Conservation (phyloP, 345 rosid genomes). For the Melastoma malabathricum region DNA sequence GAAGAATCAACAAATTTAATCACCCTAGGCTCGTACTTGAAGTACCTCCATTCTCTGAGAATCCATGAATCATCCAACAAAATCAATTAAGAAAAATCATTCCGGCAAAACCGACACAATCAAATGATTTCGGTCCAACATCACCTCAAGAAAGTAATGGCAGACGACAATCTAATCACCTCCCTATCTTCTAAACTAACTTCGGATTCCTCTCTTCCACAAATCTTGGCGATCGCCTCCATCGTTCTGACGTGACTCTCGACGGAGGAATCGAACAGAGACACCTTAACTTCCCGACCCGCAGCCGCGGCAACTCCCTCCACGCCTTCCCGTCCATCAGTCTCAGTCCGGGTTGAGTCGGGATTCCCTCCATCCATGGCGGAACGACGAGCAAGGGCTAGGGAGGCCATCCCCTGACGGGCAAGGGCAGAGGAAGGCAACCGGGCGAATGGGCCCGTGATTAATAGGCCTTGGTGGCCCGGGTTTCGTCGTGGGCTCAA, state of each 20-base stretch:
- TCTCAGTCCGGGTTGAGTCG: too few relatives aligned
- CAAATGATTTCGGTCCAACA: background rate
- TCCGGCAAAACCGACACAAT: background rate
- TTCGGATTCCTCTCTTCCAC: slow-evolving; percentile 33
- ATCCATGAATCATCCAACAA: background rate
- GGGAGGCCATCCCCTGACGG: too few relatives aligned
- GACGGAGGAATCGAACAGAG: slow-evolving; percentile 44
- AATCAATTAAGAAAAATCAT: background rate
- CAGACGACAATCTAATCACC: slow-evolving; percentile 35
- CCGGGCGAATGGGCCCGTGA: too few relatives aligned
- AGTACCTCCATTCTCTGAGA: slow-evolving; percentile 59
- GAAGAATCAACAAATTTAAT: slow-evolving; percentile 38
- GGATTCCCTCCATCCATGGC: too few relatives aligned
- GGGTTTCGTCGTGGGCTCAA: too few relatives aligned
- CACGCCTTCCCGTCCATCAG: too few relatives aligned
- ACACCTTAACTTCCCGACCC: slow-evolving; percentile 24
- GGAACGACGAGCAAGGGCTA: too few relatives aligned
- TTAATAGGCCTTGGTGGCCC: too few relatives aligned
- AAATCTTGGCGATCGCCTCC: slow-evolving; percentile 35
- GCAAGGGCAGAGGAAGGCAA: too few relatives aligned
- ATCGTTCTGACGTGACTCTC: slow-evolving; percentile 54
- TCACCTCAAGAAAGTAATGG: slow-evolving; percentile 58
- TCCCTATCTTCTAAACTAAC: slow-evolving; percentile 17
- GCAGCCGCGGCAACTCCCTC: too few relatives aligned
- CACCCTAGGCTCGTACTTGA: slow-evolving; percentile 28